Evolutionary conservation across 768 basidiomycete genomes (phyloP), one percentile per base, ranked within the genome.

Genomic region (Coprinopsis cinerea): DNA sequence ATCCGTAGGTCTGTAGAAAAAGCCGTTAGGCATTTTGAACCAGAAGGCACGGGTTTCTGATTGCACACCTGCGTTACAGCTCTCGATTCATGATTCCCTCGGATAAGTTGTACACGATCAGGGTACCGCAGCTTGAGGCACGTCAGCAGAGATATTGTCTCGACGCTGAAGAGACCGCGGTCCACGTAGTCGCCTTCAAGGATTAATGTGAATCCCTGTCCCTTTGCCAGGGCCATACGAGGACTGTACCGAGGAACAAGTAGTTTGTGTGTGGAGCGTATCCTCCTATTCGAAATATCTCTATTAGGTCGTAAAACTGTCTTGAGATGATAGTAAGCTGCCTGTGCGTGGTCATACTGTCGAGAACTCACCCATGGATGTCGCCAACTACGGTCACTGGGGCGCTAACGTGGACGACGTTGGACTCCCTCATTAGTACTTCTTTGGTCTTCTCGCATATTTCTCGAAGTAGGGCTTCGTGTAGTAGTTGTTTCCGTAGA

Each of bases 401-500:
- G 3, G 95, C 88, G 55, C 83, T 87, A 57, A 99, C 88, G 61
- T 98, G 96, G 5, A 98, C 93, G 51, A 99, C 96, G 61, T 99
- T 99, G 52, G 89, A 92, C 72, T 99, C 96, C 54, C 92, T 76
- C 96, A 98, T 98, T 50, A 99, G 83, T 0, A 99, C 92, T 64
- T 99, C 96, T 65, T 98, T 99, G 14, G 95, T 96, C 72, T 98
- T 98, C 63, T 96, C 95, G 76, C 96, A 98, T 79, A 99, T 97
- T 75, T 99, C 95, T 44, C 93, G 85, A 37, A 99, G 67, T 23
- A 98, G 76, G 1, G 92, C 88, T 70, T 98, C 95, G 59, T 94
- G 94, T 3, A 99, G 75, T 13, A 99, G 82, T 56, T 96, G 93
- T 72, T 96, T 96, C 46, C 84, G 78, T 27, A 92, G 79, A 48